phyloP scores from a whole-genome alignment of 352 stramenopile genomes.

The Phytophthora hibernalis region DNA sequence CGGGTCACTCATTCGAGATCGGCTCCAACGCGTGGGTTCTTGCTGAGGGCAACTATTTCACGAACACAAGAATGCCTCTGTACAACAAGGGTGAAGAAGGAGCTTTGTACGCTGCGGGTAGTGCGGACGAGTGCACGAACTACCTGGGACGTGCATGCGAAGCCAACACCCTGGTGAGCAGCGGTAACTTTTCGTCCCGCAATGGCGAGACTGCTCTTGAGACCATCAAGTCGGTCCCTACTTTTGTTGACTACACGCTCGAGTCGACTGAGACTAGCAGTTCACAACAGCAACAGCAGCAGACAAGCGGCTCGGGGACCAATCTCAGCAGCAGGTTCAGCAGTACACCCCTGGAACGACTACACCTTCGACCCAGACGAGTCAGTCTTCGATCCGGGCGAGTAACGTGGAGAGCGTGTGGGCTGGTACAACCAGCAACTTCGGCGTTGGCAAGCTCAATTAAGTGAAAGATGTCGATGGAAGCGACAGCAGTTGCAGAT shows the following conservation, averaged over 20 bases:
- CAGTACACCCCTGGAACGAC: constrained; percentile 6
- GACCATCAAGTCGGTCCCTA: constrained; percentile 19
- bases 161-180: constrained; percentile 28
- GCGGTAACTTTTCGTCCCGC: constrained; percentile 23
- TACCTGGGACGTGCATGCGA: constrained; percentile 25
- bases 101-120: constrained; percentile 17
- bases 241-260: constrained; percentile 13
- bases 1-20: constrained; percentile 40
- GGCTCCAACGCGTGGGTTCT: constrained; percentile 31
- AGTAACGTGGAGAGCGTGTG: constrained; percentile 12
- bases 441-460: constrained; percentile 19
- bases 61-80: constrained; percentile 32
- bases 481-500: background rate
- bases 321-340: constrained; percentile 2
- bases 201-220: constrained; percentile 27
- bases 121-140: constrained; percentile 23
- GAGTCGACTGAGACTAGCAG: background rate
- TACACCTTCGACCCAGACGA: background rate
- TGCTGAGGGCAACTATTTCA: constrained; percentile 52
- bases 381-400: background rate
- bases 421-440: constrained; percentile 14
- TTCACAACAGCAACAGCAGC: constrained; percentile 9
- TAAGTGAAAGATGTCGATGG: constrained; percentile 1
- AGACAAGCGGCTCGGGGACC: constrained; percentile 5
- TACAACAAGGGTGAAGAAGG: constrained; percentile 17